These are phyloP conservation scores for Aspergillus sp. DNA, from an alignment of 2,329 filamentous ascomycete species.

Conservation along the genomic window DNA sequence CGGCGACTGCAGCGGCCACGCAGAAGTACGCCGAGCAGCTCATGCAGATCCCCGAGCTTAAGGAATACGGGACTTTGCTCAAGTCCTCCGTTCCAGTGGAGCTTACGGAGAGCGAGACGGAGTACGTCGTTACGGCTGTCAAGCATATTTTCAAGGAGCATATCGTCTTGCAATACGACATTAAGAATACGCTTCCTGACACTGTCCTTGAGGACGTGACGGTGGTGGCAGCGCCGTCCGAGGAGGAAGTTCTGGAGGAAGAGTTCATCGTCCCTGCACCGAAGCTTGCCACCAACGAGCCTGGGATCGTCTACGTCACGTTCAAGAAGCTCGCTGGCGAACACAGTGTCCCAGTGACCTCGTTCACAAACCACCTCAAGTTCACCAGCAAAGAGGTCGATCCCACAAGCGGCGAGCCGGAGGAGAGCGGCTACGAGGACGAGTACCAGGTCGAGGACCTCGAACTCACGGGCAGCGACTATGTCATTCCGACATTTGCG, in stretches of 20 bases:
- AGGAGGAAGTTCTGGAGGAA: constrained; percentile 67
- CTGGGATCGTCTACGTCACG: constrained; percentile 88
- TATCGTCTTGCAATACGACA: constrained; percentile 88
- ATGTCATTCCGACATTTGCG: constrained; percentile 85
- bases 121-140: constrained; percentile 86
- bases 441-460: constrained; percentile 96
- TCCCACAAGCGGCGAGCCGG: constrained; percentile 82
- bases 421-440: constrained; percentile 88
- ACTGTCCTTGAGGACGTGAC: constrained; percentile 86
- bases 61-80: constrained; percentile 78
- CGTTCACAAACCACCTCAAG: constrained; percentile 86
- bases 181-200: constrained; percentile 92
- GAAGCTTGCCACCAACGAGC: constrained; percentile 71
- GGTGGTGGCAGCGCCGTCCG: constrained; percentile 66
- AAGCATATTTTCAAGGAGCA: constrained; percentile 99
- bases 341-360: constrained; percentile 64
- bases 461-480: constrained; percentile 83
- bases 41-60: constrained; percentile 80
- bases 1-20: constrained; percentile 67
- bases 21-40: constrained; percentile 87
- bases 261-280: constrained; percentile 89
- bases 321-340: constrained; percentile 78
- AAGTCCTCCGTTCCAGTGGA: constrained; percentile 82
- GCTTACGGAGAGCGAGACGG: constrained; percentile 92
- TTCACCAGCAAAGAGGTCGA: constrained; percentile 99